Evolutionary conservation across 768 basidiomycete genomes (phyloP).

Genomic region (Leucosporidium yakuticum): DNA sequence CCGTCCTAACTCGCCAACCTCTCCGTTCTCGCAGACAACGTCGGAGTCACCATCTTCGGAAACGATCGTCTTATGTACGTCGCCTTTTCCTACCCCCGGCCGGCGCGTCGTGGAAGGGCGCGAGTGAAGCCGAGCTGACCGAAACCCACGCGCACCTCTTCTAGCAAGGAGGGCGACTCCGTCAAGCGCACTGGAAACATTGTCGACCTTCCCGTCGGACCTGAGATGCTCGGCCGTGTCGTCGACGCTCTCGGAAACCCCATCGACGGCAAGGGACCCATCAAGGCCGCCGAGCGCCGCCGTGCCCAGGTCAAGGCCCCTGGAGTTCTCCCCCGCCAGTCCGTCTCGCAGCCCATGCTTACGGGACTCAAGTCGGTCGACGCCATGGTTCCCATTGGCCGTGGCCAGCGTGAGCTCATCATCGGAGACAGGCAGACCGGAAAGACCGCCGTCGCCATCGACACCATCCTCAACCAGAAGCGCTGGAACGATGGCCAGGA

Average conservation of each 20-base stretch:
- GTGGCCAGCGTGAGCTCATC: conserved; percentile 99
- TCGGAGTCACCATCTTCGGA: conserved; percentile 98
- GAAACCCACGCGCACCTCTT: conserved; percentile 66
- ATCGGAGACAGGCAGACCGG: conserved; percentile 99
- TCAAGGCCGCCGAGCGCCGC: conserved; percentile 84
- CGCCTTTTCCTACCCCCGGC: background rate
- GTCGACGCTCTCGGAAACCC: conserved; percentile 99
- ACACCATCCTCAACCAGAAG: conserved; percentile 99
- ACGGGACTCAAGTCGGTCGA: conserved; percentile 99
- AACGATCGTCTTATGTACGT: conserved; percentile 42
- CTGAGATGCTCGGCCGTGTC: conserved; percentile 93
- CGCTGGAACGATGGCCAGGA: conserved; percentile 98
- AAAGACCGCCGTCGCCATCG: conserved; percentile 98
- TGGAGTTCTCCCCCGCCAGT: conserved; percentile 97
- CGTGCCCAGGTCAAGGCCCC: conserved; percentile 98
- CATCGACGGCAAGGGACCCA: conserved; percentile 98
- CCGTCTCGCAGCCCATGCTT: conserved; percentile 98
- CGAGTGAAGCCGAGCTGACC: too few species aligned
- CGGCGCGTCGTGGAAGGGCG: too few species aligned
- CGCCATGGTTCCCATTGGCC: conserved; percentile 99
- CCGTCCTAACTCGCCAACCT: conserved; percentile 9
- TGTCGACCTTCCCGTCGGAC: conserved; percentile 98
- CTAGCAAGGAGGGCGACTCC: conserved; percentile 98
- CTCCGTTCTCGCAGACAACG: conserved; percentile 53
- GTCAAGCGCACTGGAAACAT: conserved; percentile 99